These are phyloP conservation scores for Capniomyces stellatus DNA, from an alignment of 371 early-diverging fungal genomes.

Conservation along the genomic window DNA sequence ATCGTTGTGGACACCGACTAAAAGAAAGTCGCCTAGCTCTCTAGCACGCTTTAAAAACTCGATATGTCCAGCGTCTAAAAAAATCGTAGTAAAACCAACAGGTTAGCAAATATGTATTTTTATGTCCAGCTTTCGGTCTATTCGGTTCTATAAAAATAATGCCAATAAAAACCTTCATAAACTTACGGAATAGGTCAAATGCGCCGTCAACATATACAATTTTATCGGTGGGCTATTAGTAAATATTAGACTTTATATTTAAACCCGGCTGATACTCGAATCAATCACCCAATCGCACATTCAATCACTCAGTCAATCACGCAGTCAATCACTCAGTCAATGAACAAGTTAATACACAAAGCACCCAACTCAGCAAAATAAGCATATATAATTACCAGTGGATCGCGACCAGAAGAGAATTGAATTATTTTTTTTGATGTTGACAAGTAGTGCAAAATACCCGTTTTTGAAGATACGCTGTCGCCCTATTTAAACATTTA, in stretches of 20 bases:
- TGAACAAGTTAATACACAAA: too few species aligned
- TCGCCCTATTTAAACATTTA: background rate
- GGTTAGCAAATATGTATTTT: constrained; percentile 69
- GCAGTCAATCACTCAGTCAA: too few species aligned
- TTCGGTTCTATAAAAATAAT: too few species aligned
- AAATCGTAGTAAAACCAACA: constrained; percentile 68
- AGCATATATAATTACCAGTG: constrained; percentile 26
- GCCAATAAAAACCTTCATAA: too few species aligned
- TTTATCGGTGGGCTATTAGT: constrained; percentile 29
- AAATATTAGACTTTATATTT: too few species aligned
- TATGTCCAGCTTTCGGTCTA: too few species aligned
- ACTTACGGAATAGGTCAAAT: constrained; percentile 85
- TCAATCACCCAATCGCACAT: too few species aligned
- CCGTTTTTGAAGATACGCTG: constrained; percentile 13
- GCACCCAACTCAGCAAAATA: too few species aligned
- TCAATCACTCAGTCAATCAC: too few species aligned
- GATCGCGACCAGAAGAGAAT: constrained; percentile 66
- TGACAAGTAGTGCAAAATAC: constrained; percentile 69
- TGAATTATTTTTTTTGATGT: constrained; percentile 71
- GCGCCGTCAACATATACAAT: constrained; percentile 91
- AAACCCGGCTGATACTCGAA: too few species aligned
- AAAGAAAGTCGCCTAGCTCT: constrained; percentile 65
- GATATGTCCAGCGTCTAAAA: constrained; percentile 67
- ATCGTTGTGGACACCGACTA: constrained; percentile 91
- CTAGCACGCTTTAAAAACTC: constrained; percentile 79